Percentiles rank a stretch among this genome's conserved stretches.
Conservation (phyloP, 1,284 basidiomycete species). For the Cryptococcus maquisensis region DNA sequence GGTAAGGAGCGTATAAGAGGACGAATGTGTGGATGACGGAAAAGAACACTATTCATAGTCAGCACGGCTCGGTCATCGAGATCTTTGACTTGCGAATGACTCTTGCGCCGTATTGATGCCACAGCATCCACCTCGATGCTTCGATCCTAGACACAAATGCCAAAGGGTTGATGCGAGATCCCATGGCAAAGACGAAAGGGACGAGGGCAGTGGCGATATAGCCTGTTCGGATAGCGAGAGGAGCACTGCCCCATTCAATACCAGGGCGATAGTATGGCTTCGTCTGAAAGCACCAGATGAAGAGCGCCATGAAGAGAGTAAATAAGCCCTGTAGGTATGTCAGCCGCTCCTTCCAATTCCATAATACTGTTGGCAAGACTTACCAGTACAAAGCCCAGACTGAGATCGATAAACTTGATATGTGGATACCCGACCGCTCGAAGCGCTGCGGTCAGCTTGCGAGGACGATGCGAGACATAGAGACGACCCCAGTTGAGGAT, state of each 20-base stretch:
- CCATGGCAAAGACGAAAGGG: constrained; percentile 4
- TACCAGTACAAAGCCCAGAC: not conserved
- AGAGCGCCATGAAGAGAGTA: constrained; percentile 2
- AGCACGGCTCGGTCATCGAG: not conserved
- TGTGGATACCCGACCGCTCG: not conserved
- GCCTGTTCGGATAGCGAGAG: constrained; percentile 4
- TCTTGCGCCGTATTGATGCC: constrained; percentile 6
- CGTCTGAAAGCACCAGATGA: constrained; percentile 2
- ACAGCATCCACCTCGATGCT: constrained; percentile 4
- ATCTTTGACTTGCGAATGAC: not conserved
- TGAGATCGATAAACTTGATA: constrained; percentile 1
- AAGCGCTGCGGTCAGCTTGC: not conserved
- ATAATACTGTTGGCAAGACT: not conserved
- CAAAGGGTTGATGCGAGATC: constrained; percentile 5
- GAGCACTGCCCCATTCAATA: not conserved
- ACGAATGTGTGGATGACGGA: constrained; percentile 1
- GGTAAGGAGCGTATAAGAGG: not conserved
- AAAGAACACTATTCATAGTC: constrained; percentile 1
- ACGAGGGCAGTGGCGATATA: constrained; percentile 3
- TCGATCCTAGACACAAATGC: not conserved
- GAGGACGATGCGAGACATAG: not conserved
- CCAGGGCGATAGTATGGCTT: constrained; percentile 6
- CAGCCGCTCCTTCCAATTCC: not conserved
- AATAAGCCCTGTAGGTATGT: not conserved
- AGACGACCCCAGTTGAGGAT: not conserved